phyloP scores from a whole-genome alignment of 148 eudicot genomes.

The Fagopyrum esculentum region DNA sequence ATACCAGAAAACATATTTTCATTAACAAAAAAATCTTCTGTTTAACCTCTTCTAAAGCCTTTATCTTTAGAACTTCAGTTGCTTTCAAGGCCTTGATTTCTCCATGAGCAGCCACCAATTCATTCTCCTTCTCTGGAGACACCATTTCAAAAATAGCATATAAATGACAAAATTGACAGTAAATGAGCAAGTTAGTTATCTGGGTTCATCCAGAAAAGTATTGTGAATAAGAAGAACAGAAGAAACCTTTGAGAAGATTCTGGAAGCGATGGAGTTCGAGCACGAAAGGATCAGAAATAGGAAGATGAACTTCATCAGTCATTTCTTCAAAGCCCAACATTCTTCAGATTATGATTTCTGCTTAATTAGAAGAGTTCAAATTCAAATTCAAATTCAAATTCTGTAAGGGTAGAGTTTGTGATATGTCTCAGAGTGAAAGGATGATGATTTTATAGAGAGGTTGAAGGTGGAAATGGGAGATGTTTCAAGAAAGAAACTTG shows the following conservation, averaged over 20 bases:
- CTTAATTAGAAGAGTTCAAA: neutral
- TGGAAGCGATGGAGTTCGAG: constrained; percentile 65
- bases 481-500: constrained; percentile 3
- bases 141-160: neutral
- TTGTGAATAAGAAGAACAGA: neutral
- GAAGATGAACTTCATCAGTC: constrained; percentile 11
- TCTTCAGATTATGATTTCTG: neutral
- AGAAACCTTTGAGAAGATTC: constrained; percentile 39
- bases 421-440: neutral
- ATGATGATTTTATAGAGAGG: constrained; percentile 1
- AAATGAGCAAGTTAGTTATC: neutral
- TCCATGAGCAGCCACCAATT: constrained; percentile 51
- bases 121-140: constrained; percentile 57
- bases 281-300: constrained; percentile 54
- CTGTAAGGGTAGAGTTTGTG: neutral
- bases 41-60: constrained; percentile 76
- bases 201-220: neutral
- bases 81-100: constrained; percentile 71
- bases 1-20: neutral
- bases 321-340: constrained; percentile 8
- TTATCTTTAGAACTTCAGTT: constrained; percentile 55
- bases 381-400: neutral
- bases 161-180: neutral
- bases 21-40: neutral
- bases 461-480: neutral